Evolutionary conservation across 176 grass and related monocot species (phyloP), one percentile per base, ranked within the genome.

Genomic region (Saccharum officinarum): DNA sequence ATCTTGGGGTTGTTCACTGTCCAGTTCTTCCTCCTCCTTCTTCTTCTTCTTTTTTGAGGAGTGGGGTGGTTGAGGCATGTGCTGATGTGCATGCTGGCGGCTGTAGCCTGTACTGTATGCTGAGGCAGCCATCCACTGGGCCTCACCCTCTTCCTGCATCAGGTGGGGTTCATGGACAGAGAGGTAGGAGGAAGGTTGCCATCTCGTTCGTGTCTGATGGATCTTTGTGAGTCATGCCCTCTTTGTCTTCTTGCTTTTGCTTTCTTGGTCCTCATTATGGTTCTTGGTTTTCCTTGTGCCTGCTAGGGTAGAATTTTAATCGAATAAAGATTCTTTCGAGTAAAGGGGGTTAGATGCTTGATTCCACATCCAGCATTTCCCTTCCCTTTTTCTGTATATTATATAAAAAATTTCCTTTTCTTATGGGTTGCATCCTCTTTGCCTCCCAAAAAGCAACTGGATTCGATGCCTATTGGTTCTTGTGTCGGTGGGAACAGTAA

Each of bases 11-110:
- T 60, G 68, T 14, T 64, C 26, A 65, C 62, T 65, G 62, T 61
- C 57, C 62, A 30, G 62, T 31, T 65, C 62, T 65, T 52, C 28
- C 15, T 40, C 30, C 63, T 52, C 40, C 37, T 60, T 31, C 20
- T 30, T 59, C 10, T 16, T 10, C 9, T n/a, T 3, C 0, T 7
- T 23, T 59, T 7, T 5, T 4, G 74, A 61, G 67, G 3, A 30
- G 77, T 30, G 77, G 54, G 50, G 77, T 61, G 1, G 84, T 85
- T 85, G 62, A 23, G 34, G 33, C 83, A 78, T 85, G 83, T 71
- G 83, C 74, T 37, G 75, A 78, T 85, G 83, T 61, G 83, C 74
- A 45, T 69, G 73, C 37, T 70, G 57, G 8, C 22, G 11, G 57
- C 22, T 61, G 57, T 25, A 20, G 57, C 22, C 22, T 61, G 22